A percentile compares a stretch with the other conserved stretches of the same genome.
These are phyloP conservation scores for Gynandropsis gynandra DNA, from an alignment of 345 rosid genomes.

Conservation along the genomic window DNA sequence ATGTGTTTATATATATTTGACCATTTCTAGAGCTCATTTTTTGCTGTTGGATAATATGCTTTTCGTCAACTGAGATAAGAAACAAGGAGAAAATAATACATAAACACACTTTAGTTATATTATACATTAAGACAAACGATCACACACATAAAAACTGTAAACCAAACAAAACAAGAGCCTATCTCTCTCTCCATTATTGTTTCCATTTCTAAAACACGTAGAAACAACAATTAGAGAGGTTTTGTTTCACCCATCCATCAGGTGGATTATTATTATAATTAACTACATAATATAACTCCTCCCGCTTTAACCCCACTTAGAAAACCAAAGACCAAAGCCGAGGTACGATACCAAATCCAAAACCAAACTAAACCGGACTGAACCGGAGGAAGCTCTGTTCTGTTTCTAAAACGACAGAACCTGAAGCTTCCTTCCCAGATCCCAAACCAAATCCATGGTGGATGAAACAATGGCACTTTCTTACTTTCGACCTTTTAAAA, in stretches of 20 bases:
- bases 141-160: not conserved
- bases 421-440: constrained; percentile 4
- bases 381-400: constrained; percentile 20
- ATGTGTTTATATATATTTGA: too few species aligned
- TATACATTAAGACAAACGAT: not conserved
- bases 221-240: constrained; percentile 28
- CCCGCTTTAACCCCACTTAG: constrained; percentile 20
- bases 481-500: not conserved
- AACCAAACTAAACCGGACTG: constrained; percentile 1
- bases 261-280: constrained; percentile 14
- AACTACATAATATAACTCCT: not conserved
- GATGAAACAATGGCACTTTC: constrained; percentile 17
- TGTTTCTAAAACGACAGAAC: constrained; percentile 31
- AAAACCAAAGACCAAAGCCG: constrained; percentile 22
- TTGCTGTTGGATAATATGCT: too few species aligned
- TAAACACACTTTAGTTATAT: constrained; percentile 2
- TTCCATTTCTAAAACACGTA: constrained; percentile 31
- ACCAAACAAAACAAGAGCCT: not conserved
- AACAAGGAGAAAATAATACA: constrained; percentile 5
- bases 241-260: constrained; percentile 12
- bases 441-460: constrained; percentile 1
- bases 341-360: constrained; percentile 9
- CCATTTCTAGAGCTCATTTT: too few species aligned
- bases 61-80: too few species aligned
- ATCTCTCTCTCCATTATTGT: constrained; percentile 18